phyloP scores from a whole-genome alignment of 2,329 filamentous ascomycete genomes.

The Zymoseptoria crescenta region DNA sequence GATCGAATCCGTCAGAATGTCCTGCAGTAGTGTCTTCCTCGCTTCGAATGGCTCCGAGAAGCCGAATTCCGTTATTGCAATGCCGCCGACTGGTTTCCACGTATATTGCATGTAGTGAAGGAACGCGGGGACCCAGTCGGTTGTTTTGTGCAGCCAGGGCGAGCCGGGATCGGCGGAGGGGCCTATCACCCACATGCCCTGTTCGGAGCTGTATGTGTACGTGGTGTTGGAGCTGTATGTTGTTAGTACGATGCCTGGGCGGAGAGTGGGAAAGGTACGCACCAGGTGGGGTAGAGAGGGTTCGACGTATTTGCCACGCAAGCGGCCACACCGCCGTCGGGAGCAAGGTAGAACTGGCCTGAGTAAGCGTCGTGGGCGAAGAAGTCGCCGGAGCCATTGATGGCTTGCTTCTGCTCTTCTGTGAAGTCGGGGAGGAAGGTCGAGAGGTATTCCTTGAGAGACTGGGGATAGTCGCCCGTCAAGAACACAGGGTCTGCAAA shows the following conservation, averaged over 20 bases:
- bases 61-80: constrained; percentile 33
- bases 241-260: background rate
- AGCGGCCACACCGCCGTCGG: constrained; percentile 30
- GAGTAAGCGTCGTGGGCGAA: constrained; percentile 34
- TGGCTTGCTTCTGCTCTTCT: constrained; percentile 24
- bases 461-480: constrained; percentile 38
- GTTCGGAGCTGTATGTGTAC: constrained; percentile 24
- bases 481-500: constrained; percentile 40
- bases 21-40: constrained; percentile 22
- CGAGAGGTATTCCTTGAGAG: constrained; percentile 30
- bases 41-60: constrained; percentile 32
- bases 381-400: constrained; percentile 30
- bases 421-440: constrained; percentile 30
- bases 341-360: constrained; percentile 29
- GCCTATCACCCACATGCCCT: constrained; percentile 29
- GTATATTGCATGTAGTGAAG: constrained; percentile 29
- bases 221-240: constrained; percentile 21
- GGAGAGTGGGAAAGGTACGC: background rate
- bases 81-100: constrained; percentile 26
- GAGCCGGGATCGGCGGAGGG: constrained; percentile 25
- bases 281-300: constrained; percentile 29
- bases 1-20: constrained; percentile 27
- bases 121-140: constrained; percentile 29
- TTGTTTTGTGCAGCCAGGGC: constrained; percentile 30
- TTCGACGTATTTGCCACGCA: constrained; percentile 31